Conservation (phyloP, 2,329 filamentous ascomycete species). For the Penicillium italicum region DNA sequence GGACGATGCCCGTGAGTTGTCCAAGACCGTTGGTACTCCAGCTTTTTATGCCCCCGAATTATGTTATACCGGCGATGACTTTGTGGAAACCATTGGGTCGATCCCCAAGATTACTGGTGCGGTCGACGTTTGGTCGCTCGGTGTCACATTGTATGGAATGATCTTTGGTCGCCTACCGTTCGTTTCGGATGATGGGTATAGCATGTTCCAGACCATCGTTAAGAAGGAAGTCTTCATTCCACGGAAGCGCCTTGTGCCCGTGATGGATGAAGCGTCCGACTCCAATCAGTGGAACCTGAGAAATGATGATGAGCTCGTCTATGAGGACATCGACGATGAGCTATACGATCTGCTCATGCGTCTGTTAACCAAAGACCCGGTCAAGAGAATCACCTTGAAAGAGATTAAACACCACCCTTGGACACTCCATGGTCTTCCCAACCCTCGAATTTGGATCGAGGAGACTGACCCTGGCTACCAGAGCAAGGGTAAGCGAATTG, state of each 20-base stretch:
- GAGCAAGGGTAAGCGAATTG: constrained; percentile 77
- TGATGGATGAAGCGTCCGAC: constrained; percentile 47
- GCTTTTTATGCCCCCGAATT: constrained; percentile 97
- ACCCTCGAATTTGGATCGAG: constrained; percentile 80
- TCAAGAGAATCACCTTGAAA: constrained; percentile 79
- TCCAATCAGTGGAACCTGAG: constrained; percentile 52
- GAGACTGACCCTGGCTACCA: constrained; percentile 82
- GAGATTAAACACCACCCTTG: constrained; percentile 94
- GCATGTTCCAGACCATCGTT: constrained; percentile 86
- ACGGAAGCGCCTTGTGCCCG: constrained; percentile 71
- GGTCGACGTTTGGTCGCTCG: constrained; percentile 96
- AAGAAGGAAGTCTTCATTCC: constrained; percentile 92
- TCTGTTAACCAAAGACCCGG: constrained; percentile 84
- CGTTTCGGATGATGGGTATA: constrained; percentile 83
- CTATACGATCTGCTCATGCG: constrained; percentile 73
- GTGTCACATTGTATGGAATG: constrained; percentile 92
- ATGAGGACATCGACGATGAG: constrained; percentile 79
- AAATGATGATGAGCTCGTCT: constrained; percentile 71
- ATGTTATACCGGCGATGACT: constrained; percentile 77
- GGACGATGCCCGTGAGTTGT: constrained; percentile 91
- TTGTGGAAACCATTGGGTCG: constrained; percentile 51
- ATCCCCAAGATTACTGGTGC: constrained; percentile 77
- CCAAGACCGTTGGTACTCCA: constrained; percentile 95
- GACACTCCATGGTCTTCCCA: constrained; percentile 74
- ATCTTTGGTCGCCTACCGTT: constrained; percentile 93